phyloP scores from a whole-genome alignment of 2,329 filamentous ascomycete species.

The Venturia pyrina region DNA sequence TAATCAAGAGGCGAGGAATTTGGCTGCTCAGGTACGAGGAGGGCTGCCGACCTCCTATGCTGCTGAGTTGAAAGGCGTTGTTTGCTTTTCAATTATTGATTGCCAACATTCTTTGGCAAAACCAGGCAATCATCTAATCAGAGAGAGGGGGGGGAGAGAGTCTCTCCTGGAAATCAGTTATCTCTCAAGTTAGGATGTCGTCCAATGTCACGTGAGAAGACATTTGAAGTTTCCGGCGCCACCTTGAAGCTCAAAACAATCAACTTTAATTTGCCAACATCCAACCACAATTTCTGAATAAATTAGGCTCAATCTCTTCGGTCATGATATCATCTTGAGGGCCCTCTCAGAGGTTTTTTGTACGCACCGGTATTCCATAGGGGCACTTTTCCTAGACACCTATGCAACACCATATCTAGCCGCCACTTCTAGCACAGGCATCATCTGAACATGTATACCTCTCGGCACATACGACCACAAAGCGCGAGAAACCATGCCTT shows the following conservation, averaged over 20 bases:
- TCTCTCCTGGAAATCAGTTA: too few species aligned
- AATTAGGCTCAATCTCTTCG: background rate
- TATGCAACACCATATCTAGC: background rate
- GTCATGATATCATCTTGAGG: background rate
- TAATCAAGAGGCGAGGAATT: background rate
- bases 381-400: background rate
- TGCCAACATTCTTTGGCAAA: background rate
- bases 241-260: background rate
- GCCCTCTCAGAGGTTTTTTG: background rate
- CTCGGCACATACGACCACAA: background rate
- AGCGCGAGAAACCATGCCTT: background rate
- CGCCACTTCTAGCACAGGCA: background rate
- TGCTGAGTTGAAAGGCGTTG: background rate
- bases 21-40: background rate
- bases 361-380: background rate
- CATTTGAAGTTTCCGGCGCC: background rate
- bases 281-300: background rate
- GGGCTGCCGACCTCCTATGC: background rate
- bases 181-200: background rate
- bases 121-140: background rate
- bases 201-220: background rate
- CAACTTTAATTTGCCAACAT: background rate
- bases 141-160: too few species aligned
- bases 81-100: background rate
- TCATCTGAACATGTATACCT: constrained; percentile 4